Conservation (phyloP, 2,329 filamentous ascomycete species). For the Aspergillus piperis region DNA sequence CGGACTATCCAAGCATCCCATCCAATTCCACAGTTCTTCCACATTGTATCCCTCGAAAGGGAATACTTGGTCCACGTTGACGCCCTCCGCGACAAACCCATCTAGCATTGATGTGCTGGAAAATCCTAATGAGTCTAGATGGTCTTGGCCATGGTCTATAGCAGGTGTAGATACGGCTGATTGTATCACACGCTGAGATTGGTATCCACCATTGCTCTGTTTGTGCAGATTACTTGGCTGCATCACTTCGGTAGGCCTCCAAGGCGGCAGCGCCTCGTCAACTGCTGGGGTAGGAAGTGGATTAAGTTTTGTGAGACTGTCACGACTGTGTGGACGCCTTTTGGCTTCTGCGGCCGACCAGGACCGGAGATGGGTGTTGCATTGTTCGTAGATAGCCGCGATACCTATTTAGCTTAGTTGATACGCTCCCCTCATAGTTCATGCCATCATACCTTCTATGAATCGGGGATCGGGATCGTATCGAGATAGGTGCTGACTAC, state of each 20-base stretch:
- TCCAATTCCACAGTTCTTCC: conserved; percentile 28
- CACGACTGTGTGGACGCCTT: too few species aligned
- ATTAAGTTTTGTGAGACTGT: too few species aligned
- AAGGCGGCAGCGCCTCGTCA: background rate
- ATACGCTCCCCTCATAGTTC: too few species aligned
- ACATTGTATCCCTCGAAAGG: conserved; percentile 26
- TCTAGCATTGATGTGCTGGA: background rate
- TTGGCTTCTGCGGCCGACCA: too few species aligned
- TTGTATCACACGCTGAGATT: background rate
- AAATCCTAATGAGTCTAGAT: background rate
- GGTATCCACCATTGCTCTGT: background rate
- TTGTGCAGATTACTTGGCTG: background rate
- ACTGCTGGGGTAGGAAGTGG: background rate
- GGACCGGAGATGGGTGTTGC: background rate
- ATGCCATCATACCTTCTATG: conserved; percentile 3
- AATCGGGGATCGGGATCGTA: conserved; percentile 9
- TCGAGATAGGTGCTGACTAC: conserved; percentile 4
- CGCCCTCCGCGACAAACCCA: background rate
- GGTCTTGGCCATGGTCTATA: background rate
- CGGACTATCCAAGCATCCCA: conserved; percentile 21
- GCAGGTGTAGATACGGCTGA: background rate
- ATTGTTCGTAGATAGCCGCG: conserved; percentile 15
- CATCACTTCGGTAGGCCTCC: background rate
- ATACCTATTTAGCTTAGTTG: background rate
- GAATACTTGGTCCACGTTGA: conserved; percentile 14